Evolutionary conservation across 495 filamentous ascomycete species (phyloP).

Genomic region (Letharia columbiana): DNA sequence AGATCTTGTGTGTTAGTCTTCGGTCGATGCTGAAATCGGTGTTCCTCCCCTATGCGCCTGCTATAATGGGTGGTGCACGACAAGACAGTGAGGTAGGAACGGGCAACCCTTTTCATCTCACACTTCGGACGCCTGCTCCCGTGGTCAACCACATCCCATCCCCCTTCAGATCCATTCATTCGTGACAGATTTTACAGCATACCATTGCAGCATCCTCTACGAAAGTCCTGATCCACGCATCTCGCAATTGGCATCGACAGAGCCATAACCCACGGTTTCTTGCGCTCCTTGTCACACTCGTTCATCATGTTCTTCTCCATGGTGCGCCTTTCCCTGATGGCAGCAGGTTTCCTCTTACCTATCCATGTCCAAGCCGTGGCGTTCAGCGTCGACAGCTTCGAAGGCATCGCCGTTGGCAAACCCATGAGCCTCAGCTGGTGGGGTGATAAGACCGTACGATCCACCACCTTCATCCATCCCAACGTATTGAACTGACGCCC

Average conservation of each 20-base stretch:
- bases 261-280: background rate
- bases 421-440: conserved; percentile 19
- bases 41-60: background rate
- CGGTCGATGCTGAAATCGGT: background rate
- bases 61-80: background rate
- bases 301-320: conserved; percentile 12
- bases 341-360: conserved; percentile 2
- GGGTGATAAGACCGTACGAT: conserved; percentile 22
- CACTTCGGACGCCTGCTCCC: background rate
- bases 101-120: background rate
- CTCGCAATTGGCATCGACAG: background rate
- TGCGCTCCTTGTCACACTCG: background rate
- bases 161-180: background rate
- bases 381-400: conserved; percentile 21
- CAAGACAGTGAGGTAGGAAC: background rate
- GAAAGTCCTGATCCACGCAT: background rate
- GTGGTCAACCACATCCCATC: background rate
- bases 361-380: conserved; percentile 12
- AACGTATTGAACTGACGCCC: background rate
- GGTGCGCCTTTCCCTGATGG: conserved; percentile 4
- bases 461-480: background rate
- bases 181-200: background rate
- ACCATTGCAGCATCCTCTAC: conserved; percentile 1
- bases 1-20: background rate
- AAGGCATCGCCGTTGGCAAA: conserved; percentile 15